Evolutionary conservation across 257 asterid genomes (phyloP).

Genomic region (Solanum clarkiae): DNA sequence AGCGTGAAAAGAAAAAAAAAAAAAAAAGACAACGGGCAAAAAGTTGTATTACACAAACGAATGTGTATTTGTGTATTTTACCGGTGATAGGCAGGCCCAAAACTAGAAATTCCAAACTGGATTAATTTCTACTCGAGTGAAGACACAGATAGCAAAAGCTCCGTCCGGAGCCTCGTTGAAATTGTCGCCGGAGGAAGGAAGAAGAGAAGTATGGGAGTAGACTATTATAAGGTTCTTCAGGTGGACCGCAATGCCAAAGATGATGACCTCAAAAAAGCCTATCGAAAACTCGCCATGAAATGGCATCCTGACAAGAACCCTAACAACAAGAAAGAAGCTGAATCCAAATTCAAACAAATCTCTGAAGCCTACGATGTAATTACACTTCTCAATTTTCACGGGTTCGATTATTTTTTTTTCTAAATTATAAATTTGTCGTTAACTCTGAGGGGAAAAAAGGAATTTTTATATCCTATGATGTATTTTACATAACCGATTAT

Average conservation of each 20-base stretch:
- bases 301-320: slow-evolving; percentile 79
- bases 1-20: neutral
- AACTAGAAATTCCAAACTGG: neutral
- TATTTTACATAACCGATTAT: neutral
- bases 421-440: neutral
- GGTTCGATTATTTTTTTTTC: neutral
- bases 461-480: neutral
- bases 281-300: slow-evolving; percentile 60
- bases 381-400: neutral
- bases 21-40: neutral
- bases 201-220: slow-evolving; percentile 36
- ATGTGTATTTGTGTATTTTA: neutral
- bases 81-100: neutral
- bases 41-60: neutral
- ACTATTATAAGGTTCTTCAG: slow-evolving; percentile 52
- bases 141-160: neutral
- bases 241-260: slow-evolving; percentile 47
- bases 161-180: neutral
- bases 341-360: slow-evolving; percentile 59
- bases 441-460: neutral
- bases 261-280: slow-evolving; percentile 61
- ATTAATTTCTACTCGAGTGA: neutral
- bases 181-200: neutral
- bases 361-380: slow-evolving; percentile 68
- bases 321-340: slow-evolving; percentile 50